phyloP scores from a whole-genome alignment of 331 rosid genomes.

The Quercus tomentella region DNA sequence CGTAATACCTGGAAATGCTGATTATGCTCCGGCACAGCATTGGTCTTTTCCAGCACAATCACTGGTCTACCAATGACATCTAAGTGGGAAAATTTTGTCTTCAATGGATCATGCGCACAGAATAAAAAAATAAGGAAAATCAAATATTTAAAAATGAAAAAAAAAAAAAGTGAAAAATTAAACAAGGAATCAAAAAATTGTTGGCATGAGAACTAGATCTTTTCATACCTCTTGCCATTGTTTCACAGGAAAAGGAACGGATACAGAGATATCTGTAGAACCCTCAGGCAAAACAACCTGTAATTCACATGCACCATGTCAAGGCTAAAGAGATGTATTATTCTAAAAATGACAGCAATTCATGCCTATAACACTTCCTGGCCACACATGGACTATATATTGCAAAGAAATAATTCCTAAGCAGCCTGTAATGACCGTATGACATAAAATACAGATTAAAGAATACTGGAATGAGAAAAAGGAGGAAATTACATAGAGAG shows the following conservation, averaged over 20 bases:
- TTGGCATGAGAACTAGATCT: conserved; percentile 1
- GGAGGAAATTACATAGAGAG: background rate
- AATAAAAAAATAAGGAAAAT: background rate
- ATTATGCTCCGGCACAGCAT: conserved; percentile 94
- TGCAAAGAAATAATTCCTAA: background rate
- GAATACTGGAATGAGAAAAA: background rate
- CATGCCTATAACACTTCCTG: conserved; percentile 5
- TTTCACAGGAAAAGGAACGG: conserved; percentile 75
- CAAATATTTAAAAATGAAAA: background rate
- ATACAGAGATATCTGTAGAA: conserved; percentile 62
- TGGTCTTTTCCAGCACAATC: conserved; percentile 75
- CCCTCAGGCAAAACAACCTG: conserved; percentile 99
- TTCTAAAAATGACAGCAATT: background rate
- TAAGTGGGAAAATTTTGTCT: conserved; percentile 92
- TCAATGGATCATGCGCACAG: conserved; percentile 25
- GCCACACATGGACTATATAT: conserved; percentile 1
- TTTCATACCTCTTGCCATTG: conserved; percentile 70
- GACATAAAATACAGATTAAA: background rate
- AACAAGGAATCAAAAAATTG: conserved; percentile 10
- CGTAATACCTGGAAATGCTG: conserved; percentile 76
- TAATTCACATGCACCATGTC: conserved; percentile 22
- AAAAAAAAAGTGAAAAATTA: conserved; percentile 10
- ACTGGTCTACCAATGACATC: conserved; percentile 96
- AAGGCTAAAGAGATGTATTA: background rate
- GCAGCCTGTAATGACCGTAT: background rate